Conservation (phyloP, 2,329 filamentous ascomycete species). For the Aspergillus sp. region DNA sequence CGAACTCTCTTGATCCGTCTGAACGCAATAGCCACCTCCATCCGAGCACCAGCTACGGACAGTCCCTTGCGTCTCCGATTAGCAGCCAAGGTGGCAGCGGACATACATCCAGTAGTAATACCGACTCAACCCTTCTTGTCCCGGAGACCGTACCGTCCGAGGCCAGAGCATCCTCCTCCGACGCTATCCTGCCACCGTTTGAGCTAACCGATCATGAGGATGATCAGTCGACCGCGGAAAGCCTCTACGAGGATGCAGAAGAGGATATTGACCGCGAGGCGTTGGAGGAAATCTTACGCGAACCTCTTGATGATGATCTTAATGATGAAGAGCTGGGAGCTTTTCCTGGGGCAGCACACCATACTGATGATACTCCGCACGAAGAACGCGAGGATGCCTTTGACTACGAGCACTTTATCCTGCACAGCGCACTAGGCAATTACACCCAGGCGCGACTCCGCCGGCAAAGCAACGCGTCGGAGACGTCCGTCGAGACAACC, state of each 20-base stretch:
- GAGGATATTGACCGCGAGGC: conserved; percentile 63
- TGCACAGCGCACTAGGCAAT: conserved; percentile 85
- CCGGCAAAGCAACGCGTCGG: conserved; percentile 38
- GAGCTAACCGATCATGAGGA: conserved; percentile 24
- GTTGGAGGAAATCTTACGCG: conserved; percentile 54
- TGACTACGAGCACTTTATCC: conserved; percentile 93
- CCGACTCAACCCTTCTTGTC: neutral
- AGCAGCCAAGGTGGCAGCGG: conserved; percentile 20
- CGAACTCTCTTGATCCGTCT: conserved; percentile 39
- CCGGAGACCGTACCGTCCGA: conserved; percentile 1
- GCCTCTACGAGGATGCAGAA: conserved; percentile 45
- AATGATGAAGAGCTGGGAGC: conserved; percentile 31
- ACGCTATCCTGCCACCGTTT: conserved; percentile 10
- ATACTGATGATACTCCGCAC: conserved; percentile 67
- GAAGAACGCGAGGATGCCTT: conserved; percentile 94
- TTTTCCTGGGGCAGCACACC: conserved; percentile 31
- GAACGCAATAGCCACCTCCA: conserved; percentile 36
- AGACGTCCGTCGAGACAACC: conserved; percentile 54
- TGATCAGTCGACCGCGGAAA: conserved; percentile 33
- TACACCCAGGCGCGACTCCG: conserved; percentile 36
- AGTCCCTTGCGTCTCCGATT: conserved; percentile 29
- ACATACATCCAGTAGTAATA: conserved; percentile 16
- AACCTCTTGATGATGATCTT: conserved; percentile 43
- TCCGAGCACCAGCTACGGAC: conserved; percentile 35
- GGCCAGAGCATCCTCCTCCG: conserved; percentile 1